Evolutionary conservation across 2,329 filamentous ascomycete species (phyloP), one percentile per base, ranked within the genome.

Genomic region (Fusarium tjaetaba): DNA sequence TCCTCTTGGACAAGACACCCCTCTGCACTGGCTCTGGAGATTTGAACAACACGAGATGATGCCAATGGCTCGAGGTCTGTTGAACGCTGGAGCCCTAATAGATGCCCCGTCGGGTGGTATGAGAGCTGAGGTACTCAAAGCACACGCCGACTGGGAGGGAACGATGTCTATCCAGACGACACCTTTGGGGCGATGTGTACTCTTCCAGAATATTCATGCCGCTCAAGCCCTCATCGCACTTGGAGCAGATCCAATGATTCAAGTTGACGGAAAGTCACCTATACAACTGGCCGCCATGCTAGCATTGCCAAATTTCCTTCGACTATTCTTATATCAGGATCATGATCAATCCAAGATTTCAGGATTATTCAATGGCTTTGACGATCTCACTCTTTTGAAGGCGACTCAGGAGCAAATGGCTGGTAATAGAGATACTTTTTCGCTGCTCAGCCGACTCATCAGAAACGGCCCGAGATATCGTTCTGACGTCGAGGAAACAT

Each of bases 121-220:
- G 57, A 52, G 57, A 32, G 57, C 57, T 1, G 57, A 60, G 7
- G 57, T 60, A 3, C 57, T 60, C 3, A 52, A 60, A 7, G 57
- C 57, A 26, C 9, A 60, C 5, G 57, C 43, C 1, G 57, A 60
- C 8, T 60, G 57, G 57, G 57, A 60, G 43, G 45, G 45, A 7
- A 60, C 34, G 5, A 60, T 60, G 57, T 60, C 57, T 7, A 39
- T 60, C 9, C 30, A 36, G 2, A 60, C 57, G 1, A 52, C 57
- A 5, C 57, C 57, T 16, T 1, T 60, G 0, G 57, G 45, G 0
- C 2, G 57, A 22, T 52, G 57, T 15, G 57, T 60, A 32, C 26
- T 60, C 1, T 60, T 60, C 11, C 57, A 60, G 22, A 52, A 32
- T 1, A 41, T 41, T 2, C 26, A 28, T 7, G 57, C 57, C 2